Base-by-base conservation (phyloP, 208 protist species). In the Naegleria gruberi region DNA sequence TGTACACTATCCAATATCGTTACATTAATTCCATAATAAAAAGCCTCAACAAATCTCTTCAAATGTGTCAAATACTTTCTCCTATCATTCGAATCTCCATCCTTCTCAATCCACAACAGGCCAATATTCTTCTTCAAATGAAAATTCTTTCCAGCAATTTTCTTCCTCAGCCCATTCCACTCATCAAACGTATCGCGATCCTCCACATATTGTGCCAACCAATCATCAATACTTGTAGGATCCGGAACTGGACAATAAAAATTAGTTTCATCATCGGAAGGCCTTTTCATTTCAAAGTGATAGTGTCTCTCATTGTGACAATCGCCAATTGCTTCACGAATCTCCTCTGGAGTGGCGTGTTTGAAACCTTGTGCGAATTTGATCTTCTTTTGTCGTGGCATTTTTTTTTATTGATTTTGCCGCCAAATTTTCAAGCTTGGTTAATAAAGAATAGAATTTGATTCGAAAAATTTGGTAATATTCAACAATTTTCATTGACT, bases 131-230 rank as follows among this genome's bases (percentile, higher is more conserved):
- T 65, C 51, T 65, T 23, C 12, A 65, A 65, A 3, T 19, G 51
- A 19, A 65, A 30, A 65, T 65, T 65, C 30, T 65, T 65, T 23
- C 30, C 30, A 65, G 19, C 15, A 65, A 65, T 23, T 65, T 23
- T 65, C 51, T 65, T 65, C 30, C 51, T 65, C 12, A 65, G 30
- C 2, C 30, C 45, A 10, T 30, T 86, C 82, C 82, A 86, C 30
- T 51, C 82, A 23, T 45, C 44, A 51, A n/a, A 86, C 1, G 19
- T 86, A 19, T 86, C 82, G 15, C 45, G 15, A 51, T 86, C 82
- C 82, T 86, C 82, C 4, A 51, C 82, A 86, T 51, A 86, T 23
- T 86, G 82, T 30, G 82, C 82, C 82, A 86, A 19, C 82, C 82
- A 86, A 51, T 86, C 82, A 51, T 86, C 82, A 19, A 86, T 86